Evolutionary conservation across 2,329 filamentous ascomycete species (phyloP).

Genomic region (Curvularia lunata): DNA sequence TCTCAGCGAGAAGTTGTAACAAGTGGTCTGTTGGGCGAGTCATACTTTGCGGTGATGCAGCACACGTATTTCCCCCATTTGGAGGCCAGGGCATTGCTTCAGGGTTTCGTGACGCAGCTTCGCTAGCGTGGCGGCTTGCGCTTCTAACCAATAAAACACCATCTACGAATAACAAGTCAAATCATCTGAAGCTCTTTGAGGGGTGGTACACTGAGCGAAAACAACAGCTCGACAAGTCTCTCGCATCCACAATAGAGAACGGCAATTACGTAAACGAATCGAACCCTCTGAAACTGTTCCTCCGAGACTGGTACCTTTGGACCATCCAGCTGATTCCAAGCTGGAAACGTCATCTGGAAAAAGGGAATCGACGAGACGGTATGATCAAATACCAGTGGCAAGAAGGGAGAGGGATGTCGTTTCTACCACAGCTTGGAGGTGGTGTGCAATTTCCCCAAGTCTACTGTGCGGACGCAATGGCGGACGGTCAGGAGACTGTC

Average conservation of each 20-base stretch:
- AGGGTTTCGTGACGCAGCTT: conserved; percentile 16
- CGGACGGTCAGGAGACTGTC: not conserved
- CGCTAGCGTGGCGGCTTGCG: conserved; percentile 3
- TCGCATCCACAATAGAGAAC: not conserved
- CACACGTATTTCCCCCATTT: conserved; percentile 22
- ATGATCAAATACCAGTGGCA: conserved; percentile 1
- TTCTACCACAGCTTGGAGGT: not conserved
- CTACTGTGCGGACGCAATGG: too few relatives aligned
- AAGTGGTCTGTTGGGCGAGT: conserved; percentile 1
- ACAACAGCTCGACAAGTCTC: not conserved
- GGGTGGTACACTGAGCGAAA: conserved; percentile 1
- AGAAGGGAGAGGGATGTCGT: not conserved
- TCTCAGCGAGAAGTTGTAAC: conserved; percentile 5
- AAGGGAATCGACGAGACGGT: conserved; percentile 1
- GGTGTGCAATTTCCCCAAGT: too few relatives aligned
- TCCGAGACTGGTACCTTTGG: conserved; percentile 2
- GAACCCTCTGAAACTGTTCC: not conserved
- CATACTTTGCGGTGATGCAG: conserved; percentile 13
- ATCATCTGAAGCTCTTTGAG: not conserved
- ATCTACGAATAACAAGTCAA: not conserved
- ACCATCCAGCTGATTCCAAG: not conserved
- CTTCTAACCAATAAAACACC: not conserved
- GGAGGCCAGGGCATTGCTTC: conserved; percentile 17
- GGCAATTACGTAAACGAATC: not conserved
- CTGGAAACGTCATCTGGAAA: conserved; percentile 1